A percentile compares a stretch with the other conserved stretches of the same genome.
Conservation (phyloP, 1,139 yeast species). For the Debaryomyces sp. region DNA sequence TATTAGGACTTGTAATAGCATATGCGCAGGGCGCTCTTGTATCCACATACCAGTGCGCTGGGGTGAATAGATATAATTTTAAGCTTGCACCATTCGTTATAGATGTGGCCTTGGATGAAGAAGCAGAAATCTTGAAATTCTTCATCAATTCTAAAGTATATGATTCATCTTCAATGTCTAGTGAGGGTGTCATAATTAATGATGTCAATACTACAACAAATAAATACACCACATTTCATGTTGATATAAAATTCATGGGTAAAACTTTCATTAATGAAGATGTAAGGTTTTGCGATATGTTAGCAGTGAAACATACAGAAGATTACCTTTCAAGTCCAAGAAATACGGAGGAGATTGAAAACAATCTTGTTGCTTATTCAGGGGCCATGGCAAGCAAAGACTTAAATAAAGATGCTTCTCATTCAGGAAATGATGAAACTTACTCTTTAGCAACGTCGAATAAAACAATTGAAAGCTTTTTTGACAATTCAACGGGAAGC, state of each 20-base stretch:
- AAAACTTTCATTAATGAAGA: conserved; percentile 40
- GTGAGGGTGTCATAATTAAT: conserved; percentile 23
- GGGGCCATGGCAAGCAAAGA: neutral
- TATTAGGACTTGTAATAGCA: conserved; percentile 7
- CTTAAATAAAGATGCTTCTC: neutral
- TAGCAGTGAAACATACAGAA: conserved; percentile 42
- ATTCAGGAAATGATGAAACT: neutral
- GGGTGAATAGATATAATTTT: conserved; percentile 5
- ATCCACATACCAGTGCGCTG: conserved; percentile 19
- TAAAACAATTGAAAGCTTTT: conserved; percentile 25
- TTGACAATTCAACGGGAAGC: conserved; percentile 28
- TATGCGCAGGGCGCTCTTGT: conserved; percentile 22
- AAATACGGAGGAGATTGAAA: conserved; percentile 8
- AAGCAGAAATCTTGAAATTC: conserved; percentile 36
- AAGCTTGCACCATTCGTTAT: conserved; percentile 36
- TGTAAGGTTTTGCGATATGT: conserved; percentile 48
- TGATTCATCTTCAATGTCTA: conserved; percentile 17
- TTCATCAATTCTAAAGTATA: conserved; percentile 40
- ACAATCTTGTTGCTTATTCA: neutral
- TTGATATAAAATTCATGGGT: conserved; percentile 49
- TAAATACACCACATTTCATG: conserved; percentile 50
- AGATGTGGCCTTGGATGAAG: conserved; percentile 45
- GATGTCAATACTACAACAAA: conserved; percentile 52
- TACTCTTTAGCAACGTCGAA: conserved; percentile 14
- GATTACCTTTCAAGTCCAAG: conserved; percentile 26